Evolutionary conservation across 2,329 filamentous ascomycete species (phyloP), one percentile per base, ranked within the genome.

Genomic region (Corynespora cassiicola): DNA sequence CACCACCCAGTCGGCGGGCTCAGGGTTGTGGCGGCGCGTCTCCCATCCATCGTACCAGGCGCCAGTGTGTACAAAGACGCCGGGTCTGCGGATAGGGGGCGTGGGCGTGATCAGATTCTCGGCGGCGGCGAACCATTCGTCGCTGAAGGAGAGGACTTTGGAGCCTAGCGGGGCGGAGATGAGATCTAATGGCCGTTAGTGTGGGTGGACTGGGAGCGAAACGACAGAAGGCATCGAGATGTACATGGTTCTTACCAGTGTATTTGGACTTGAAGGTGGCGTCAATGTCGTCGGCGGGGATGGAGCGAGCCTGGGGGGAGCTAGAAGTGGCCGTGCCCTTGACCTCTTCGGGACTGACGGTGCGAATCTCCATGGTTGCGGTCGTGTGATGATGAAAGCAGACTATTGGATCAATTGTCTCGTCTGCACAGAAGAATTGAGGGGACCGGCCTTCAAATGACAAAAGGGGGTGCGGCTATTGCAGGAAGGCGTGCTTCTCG

Each of bases 11-110:
- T 85, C 81, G 46, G 75, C 80, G 8, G 75, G 72, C 24, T 74
- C 72, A 0, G 73, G 64, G 56, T 85, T 85, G 66, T 84, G 81
- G 17, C 81, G 72, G 5, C 81, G 71, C 5, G 81, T 84, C 50
- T 85, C 81, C 81, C 81, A 84, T 12, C 81, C 81, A 58, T 84
- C 80, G 57, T 82, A 84, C 80, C 81, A 84, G 31, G 79, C 80
- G 40, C 81, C 81, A 4, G 79, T 75, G 58, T 81, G 76, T 25
- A 78, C 73, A 65, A 82, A 84, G 54, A 80, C 73, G 33, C 80
- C 80, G 0, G 78, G 75, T 40, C 76, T 77, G 48, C 75, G 76
- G 50, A 84, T 69, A 3, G 80, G 77, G 2, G 78, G 66, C 1
- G 75, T 77, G 1, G 79, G 78, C 0, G 76, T 82, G 36, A 77